Evolutionary conservation across 257 asterid genomes (phyloP).

Genomic region (Eucommia ulmoides): DNA sequence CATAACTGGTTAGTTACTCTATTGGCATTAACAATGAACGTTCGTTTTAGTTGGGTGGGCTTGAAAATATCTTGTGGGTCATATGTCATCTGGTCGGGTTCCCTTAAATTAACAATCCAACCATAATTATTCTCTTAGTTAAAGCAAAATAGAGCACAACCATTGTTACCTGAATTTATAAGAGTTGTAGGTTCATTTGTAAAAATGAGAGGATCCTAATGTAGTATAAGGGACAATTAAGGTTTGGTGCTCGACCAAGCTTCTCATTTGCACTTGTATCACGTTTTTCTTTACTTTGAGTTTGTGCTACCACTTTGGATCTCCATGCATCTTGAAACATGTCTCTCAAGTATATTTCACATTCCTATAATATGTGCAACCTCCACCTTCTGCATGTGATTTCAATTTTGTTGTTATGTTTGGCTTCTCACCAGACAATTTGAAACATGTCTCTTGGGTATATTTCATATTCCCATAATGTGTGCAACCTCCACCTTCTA

Average conservation of each 20-base stretch:
- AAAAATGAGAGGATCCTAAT: background rate
- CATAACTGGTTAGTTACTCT: background rate
- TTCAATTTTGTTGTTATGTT: background rate
- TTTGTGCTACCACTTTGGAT: background rate
- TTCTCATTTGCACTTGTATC: background rate
- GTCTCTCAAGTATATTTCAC: too few species aligned
- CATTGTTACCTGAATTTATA: background rate
- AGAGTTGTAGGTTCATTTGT: background rate
- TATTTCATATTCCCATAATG: background rate
- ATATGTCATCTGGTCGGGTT: too few species aligned
- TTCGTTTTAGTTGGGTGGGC: background rate
- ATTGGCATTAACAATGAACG: background rate
- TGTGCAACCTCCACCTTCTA: background rate
- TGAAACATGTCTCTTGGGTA: too few species aligned
- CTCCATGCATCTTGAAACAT: background rate
- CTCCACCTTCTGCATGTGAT: background rate
- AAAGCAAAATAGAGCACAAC: too few species aligned
- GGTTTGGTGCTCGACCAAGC: constrained; percentile 1
- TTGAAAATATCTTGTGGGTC: background rate
- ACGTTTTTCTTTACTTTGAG: background rate
- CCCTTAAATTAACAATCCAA: background rate
- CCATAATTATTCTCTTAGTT: too few species aligned
- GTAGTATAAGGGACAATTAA: background rate
- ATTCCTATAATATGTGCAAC: background rate
- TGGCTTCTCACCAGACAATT: background rate